These are phyloP conservation scores for Solanum etuberosum DNA, from an alignment of 257 asterid species.

Conservation along the genomic window DNA sequence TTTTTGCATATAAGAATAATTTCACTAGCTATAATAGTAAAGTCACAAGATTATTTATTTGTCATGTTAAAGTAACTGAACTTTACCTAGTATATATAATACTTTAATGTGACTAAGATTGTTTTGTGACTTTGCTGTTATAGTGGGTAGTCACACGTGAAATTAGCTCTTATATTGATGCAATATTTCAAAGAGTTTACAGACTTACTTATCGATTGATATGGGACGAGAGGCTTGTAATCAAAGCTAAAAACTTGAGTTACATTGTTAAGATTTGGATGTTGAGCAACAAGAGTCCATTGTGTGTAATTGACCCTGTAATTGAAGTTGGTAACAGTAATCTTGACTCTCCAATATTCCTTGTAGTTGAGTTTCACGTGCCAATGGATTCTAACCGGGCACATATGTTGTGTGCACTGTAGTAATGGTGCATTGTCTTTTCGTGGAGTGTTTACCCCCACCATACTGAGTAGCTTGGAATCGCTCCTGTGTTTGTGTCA, in stretches of 20 bases:
- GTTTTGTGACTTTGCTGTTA: not conserved
- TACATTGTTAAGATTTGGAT: conserved; percentile 83
- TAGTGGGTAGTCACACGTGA: not conserved
- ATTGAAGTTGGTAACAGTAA: conserved; percentile 76
- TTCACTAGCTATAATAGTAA: not conserved
- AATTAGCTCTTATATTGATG: too few species aligned
- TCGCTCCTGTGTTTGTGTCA: not conserved
- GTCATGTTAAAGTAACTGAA: not conserved
- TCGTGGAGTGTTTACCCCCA: not conserved
- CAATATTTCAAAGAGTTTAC: not conserved
- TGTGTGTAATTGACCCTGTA: conserved; percentile 59
- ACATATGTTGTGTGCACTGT: conserved; percentile 88
- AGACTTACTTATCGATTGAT: conserved; percentile 65
- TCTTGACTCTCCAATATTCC: conserved; percentile 73
- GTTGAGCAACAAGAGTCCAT: conserved; percentile 86
- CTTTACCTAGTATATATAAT: not conserved
- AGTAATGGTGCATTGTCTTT: not conserved
- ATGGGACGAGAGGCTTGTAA: conserved; percentile 72
- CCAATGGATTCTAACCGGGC: conserved; percentile 90
- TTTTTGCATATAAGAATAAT: not conserved
- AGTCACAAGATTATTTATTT: not conserved
- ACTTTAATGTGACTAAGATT: not conserved
- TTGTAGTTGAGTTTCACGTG: conserved; percentile 70
- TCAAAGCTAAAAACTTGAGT: conserved; percentile 94
- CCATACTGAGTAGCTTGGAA: not conserved